Percentiles rank a stretch among this genome's conserved stretches.
These are phyloP conservation scores for Agaricales sp. DNA, from an alignment of 1,284 basidiomycete species.

Conservation along the genomic window DNA sequence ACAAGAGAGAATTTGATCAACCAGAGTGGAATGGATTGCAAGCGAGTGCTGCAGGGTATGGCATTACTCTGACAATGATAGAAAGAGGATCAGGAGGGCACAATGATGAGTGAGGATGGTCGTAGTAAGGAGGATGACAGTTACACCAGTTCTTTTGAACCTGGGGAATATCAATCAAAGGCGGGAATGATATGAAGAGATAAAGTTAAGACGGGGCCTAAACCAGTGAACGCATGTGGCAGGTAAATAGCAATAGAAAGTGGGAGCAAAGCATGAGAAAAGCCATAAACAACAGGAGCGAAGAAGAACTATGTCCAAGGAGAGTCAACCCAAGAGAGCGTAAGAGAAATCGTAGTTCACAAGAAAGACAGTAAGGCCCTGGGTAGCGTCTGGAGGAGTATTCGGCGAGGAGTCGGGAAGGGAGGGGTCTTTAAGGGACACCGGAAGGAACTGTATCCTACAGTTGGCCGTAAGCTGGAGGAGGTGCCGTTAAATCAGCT, in stretches of 20 bases:
- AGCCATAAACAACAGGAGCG: neutral
- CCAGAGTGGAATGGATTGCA: too few species aligned
- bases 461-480: neutral
- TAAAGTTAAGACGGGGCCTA: neutral
- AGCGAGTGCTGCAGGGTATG: too few species aligned
- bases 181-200: neutral
- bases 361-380: neutral
- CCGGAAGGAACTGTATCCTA: neutral
- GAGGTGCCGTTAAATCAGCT: neutral
- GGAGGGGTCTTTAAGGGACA: neutral
- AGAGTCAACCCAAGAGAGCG: neutral
- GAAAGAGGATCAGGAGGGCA: too few species aligned
- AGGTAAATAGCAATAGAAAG: neutral
- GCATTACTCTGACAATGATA: too few species aligned
- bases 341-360: neutral
- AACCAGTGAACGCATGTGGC: neutral
- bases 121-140: too few species aligned
- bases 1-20: too few species aligned
- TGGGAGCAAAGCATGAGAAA: neutral
- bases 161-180: too few species aligned
- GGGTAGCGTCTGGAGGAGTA: neutral
- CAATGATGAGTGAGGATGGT: too few species aligned
- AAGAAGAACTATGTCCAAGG: neutral
- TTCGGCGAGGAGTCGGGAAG: neutral
- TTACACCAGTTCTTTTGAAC: too few species aligned